phyloP scores from a whole-genome alignment of 768 basidiomycete species.

The Sutorius australiensis region DNA sequence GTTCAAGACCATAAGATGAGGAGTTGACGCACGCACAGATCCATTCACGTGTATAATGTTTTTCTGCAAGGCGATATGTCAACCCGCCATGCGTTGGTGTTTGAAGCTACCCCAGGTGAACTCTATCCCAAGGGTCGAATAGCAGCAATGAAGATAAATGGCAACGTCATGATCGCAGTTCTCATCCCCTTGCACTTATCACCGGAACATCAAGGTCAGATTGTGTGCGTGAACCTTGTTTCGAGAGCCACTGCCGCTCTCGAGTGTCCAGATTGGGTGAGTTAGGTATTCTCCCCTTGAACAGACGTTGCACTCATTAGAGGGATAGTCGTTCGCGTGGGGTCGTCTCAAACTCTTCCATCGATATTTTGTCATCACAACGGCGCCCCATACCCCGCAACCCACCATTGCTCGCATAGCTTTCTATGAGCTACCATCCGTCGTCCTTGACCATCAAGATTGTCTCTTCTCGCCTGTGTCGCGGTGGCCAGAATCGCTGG shows the following conservation, averaged over 20 bases:
- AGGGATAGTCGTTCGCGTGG: constrained; percentile 8
- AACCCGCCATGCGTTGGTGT: constrained; percentile 7
- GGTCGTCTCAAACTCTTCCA: constrained; percentile 15
- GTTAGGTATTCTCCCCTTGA: background rate
- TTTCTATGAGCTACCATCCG: constrained; percentile 15
- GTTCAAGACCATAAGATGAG: background rate
- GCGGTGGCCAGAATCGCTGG: constrained; percentile 15
- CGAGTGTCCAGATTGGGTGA: constrained; percentile 18
- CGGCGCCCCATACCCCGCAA: background rate
- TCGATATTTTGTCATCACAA: constrained; percentile 5
- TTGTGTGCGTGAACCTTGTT: constrained; percentile 21
- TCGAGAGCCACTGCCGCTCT: constrained; percentile 11
- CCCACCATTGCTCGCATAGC: constrained; percentile 4
- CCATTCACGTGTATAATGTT: constrained; percentile 24
- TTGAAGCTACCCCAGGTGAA: constrained; percentile 16
- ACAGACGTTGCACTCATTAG: background rate
- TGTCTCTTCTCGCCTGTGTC: background rate
- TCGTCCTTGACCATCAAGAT: constrained; percentile 5
- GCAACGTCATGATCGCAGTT: constrained; percentile 17
- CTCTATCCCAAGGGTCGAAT: constrained; percentile 16
- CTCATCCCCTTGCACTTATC: constrained; percentile 7
- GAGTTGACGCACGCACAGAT: constrained; percentile 10
- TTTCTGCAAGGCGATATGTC: constrained; percentile 6
- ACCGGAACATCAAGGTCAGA: constrained; percentile 2
- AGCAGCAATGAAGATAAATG: constrained; percentile 20